Evolutionary conservation across 108 stramenopile species (phyloP).

Genomic region (Cyclotella sp.): DNA sequence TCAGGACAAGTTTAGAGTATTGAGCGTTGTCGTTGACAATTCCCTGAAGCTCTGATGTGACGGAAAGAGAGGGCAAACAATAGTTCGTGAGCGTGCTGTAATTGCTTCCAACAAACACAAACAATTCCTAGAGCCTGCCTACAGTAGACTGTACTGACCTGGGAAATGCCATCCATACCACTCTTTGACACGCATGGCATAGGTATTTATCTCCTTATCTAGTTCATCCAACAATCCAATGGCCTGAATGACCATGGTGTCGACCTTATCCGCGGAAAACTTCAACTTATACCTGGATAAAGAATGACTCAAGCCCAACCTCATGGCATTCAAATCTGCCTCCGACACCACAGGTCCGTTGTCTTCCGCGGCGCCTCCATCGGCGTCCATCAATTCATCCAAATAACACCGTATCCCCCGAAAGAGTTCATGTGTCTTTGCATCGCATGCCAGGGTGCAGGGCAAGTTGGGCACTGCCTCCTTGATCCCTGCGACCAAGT

Average conservation of each 20-base stretch:
- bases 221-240: slow-evolving; percentile 99
- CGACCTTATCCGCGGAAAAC: slow-evolving; percentile 99
- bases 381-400: slow-evolving; percentile 85
- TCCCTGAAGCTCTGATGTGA: slow-evolving; percentile 83
- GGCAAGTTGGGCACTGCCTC: slow-evolving; percentile 85
- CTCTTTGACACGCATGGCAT: slow-evolving; percentile 99
- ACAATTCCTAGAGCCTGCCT: neutral
- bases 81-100: neutral
- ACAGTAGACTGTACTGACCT: slow-evolving; percentile 29
- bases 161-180: slow-evolving; percentile 99
- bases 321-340: slow-evolving; percentile 89
- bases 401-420: slow-evolving; percentile 94
- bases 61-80: neutral
- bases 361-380: slow-evolving; percentile 50
- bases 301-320: slow-evolving; percentile 96
- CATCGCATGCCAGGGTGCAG: slow-evolving; percentile 59
- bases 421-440: slow-evolving; percentile 93
- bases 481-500: slow-evolving; percentile 91
- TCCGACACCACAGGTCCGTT: slow-evolving; percentile 29
- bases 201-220: slow-evolving; percentile 99
- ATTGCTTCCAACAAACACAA: neutral
- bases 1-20: slow-evolving; percentile 94
- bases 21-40: slow-evolving; percentile 97
- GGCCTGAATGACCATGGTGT: slow-evolving; percentile 99
- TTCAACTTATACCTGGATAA: slow-evolving; percentile 99